Base-by-base conservation (phyloP, 495 filamentous ascomycete species). In the Penicillium egyptiacum region DNA sequence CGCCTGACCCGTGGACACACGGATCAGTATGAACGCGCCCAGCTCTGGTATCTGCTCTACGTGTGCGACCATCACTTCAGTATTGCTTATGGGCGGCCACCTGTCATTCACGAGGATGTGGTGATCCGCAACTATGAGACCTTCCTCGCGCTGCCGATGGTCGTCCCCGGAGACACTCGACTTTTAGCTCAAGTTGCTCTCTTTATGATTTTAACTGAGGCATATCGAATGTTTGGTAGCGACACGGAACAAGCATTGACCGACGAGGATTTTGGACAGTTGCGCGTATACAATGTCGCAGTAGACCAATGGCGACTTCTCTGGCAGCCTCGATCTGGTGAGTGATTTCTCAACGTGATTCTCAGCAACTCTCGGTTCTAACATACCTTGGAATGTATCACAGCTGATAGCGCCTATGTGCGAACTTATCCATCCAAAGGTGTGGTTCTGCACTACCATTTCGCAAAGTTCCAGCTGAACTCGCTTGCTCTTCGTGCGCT, bases 381-480 rank as follows among this genome's bases (percentile, higher is more conserved):
- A 43, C 40, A 20, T 39, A 22, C 8, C 31, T 50, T 47, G 50
- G 39, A 53, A 53, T 31, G 23, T 23, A 53, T 53, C 12, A n/a
- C 39, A 81, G 77, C 66, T 50, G 77, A 76, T 42, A 83, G 79
- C 53, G 66, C 77, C 4, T 80, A 79, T 53, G 78, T 85, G 41
- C 79, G 78, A 16, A 79, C 78, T 1, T 84, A 83, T 60, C 82
- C 83, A 16, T 79, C 77, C 4, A 84, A 85, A 63, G 83, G 82
- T 5, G 80, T 85, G 14, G 72, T 79, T 9, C 67, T 86, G n/a
- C 81, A 86, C 59, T 83, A 83, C 62, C 77, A 83, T 60, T 86
- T 84, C 60, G 83, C 79, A 14, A 83, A 80, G 62, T 79, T 86
- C 46, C 82, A 85, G 50, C 73, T 85, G 42, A 84, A 84, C 57